A percentile compares a stretch with the other conserved stretches of the same genome.
Evolutionary conservation across 257 asterid species (phyloP).

Genomic region (Primulina tabacum): DNA sequence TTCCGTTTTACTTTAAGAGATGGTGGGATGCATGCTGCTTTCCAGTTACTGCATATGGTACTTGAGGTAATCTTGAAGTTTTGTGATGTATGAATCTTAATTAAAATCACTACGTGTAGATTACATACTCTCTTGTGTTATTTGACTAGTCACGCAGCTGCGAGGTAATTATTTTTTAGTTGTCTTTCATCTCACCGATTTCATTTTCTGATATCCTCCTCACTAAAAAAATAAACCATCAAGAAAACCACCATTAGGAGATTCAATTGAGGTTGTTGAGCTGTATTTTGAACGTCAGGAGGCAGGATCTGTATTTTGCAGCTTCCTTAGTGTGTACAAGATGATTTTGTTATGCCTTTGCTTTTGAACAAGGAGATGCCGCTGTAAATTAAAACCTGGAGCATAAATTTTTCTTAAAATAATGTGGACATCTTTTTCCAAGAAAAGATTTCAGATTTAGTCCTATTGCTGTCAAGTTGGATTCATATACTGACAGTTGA

Average conservation of each 20-base stretch:
- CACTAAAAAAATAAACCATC: background rate
- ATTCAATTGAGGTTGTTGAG: slow-evolving; percentile 6
- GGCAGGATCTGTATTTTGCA: slow-evolving; percentile 11
- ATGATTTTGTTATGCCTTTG: background rate
- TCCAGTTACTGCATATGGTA: slow-evolving; percentile 99
- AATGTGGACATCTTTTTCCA: background rate
- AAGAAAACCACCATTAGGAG: background rate
- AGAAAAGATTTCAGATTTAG: background rate
- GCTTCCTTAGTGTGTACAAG: slow-evolving; percentile 6
- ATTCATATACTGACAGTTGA: slow-evolving; percentile 11
- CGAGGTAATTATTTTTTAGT: background rate
- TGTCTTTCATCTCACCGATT: background rate
- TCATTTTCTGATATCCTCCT: background rate
- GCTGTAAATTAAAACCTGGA: background rate
- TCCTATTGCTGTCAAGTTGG: slow-evolving; percentile 15
- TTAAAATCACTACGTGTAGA: background rate
- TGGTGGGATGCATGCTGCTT: slow-evolving; percentile 97
- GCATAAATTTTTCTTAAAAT: slow-evolving; percentile 1
- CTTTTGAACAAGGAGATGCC: slow-evolving; percentile 4
- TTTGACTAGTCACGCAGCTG: slow-evolving; percentile 17
- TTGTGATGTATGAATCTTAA: background rate
- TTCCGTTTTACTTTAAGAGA: slow-evolving; percentile 94
- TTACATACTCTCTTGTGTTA: slow-evolving; percentile 3
- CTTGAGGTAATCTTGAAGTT: slow-evolving; percentile 66
- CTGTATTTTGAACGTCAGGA: slow-evolving; percentile 14